phyloP scores from a whole-genome alignment of 176 grass and related monocot species.

The Carex myosuroides region DNA sequence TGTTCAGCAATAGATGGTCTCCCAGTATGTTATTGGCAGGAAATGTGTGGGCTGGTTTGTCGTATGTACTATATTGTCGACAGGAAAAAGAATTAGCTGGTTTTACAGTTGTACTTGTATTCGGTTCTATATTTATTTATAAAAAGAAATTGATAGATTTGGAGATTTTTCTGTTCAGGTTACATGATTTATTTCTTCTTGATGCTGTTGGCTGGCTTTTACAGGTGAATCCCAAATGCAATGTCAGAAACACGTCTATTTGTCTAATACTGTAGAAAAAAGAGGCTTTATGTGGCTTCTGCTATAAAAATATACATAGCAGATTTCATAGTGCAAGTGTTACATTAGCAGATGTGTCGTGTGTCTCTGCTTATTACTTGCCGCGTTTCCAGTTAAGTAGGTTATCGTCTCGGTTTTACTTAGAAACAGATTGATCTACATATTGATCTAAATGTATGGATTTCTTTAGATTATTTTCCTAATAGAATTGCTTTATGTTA shows the following conservation, averaged over 20 bases:
- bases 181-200: not conserved
- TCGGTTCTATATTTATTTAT: slow-evolving; percentile 5
- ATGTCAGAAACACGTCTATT: not conserved
- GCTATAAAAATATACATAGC: not conserved
- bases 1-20: not conserved
- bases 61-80: not conserved
- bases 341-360: not conserved
- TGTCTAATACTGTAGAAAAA: not conserved
- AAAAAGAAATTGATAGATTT: not conserved
- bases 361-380: not conserved
- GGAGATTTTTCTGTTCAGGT: not conserved
- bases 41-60: not conserved
- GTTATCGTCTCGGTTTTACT: not conserved
- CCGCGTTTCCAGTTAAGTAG: no score
- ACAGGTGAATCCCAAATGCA: not conserved
- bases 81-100: not conserved
- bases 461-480: not conserved
- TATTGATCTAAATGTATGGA: no score
- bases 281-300: not conserved
- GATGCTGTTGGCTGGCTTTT: not conserved
- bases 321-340: not conserved
- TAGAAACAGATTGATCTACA: no score
- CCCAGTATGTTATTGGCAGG: not conserved
- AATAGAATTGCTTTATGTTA: not conserved
- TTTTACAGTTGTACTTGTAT: slow-evolving; percentile 1